These are phyloP conservation scores for Saksenaea oblongispora DNA, from an alignment of 371 early-diverging fungal genomes.

Conservation along the genomic window DNA sequence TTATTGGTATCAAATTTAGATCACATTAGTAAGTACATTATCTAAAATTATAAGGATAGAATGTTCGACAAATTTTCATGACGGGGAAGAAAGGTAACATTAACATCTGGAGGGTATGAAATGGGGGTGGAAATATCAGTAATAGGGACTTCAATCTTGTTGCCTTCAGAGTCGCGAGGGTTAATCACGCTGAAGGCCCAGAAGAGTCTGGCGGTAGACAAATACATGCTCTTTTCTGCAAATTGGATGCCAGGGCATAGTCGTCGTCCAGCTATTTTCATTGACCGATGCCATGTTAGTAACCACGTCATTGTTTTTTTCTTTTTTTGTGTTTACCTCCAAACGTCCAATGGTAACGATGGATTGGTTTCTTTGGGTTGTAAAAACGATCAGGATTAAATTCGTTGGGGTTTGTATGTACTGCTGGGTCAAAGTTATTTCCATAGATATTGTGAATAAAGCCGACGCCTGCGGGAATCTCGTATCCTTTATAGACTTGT, in stretches of 20 bases:
- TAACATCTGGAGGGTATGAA: neutral
- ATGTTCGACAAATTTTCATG: neutral
- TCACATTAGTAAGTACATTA: too few relatives aligned
- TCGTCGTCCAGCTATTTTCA: neutral
- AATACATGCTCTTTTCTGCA: neutral
- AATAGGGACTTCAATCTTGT: neutral
- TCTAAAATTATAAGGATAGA: neutral
- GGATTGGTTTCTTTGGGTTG: constrained; percentile 11
- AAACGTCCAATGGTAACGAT: neutral
- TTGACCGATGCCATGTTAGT: neutral
- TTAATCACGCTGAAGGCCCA: neutral
- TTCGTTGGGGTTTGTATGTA: constrained; percentile 21
- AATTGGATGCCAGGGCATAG: constrained; percentile 9
- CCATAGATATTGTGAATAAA: neutral
- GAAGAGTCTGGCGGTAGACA: neutral
- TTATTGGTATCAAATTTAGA: too few relatives aligned
- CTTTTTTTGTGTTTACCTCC: neutral
- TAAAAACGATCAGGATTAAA: constrained; percentile 33
- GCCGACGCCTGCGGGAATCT: neutral
- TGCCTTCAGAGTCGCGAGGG: neutral
- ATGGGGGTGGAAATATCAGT: neutral
- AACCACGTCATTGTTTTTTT: neutral
- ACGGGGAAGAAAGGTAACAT: constrained; percentile 1
- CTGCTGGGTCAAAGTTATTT: neutral
- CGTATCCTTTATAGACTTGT: constrained; percentile 6